Evolutionary conservation across 768 basidiomycete species (phyloP).

Genomic region (Pleurotus sapidus): DNA sequence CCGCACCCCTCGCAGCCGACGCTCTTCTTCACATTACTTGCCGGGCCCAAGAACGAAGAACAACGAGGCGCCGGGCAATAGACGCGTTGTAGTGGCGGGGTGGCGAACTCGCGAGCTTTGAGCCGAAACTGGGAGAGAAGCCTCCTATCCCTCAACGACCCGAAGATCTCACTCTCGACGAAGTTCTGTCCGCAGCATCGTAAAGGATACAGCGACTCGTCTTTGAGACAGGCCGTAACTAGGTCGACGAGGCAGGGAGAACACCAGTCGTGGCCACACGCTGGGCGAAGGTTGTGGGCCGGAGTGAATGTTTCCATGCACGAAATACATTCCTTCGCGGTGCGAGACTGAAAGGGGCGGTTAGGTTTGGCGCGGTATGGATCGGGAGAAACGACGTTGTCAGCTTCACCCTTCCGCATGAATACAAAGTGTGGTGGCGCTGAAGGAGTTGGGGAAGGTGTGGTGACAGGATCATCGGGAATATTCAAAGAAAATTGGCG

Average conservation of each 20-base stretch:
- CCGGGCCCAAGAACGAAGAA: constrained; percentile 50
- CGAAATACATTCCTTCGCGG: constrained; percentile 8
- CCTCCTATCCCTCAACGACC: constrained; percentile 12
- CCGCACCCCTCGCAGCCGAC: constrained; percentile 40
- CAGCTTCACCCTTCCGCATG: neutral
- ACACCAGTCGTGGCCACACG: constrained; percentile 38
- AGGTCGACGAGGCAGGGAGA: constrained; percentile 27
- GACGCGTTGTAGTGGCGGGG: constrained; percentile 36
- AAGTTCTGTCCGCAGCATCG: constrained; percentile 33
- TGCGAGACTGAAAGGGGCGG: neutral
- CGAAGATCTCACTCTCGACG: constrained; percentile 16
- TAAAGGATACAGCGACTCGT: constrained; percentile 39
- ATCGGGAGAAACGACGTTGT: neutral
- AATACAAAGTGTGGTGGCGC: neutral
- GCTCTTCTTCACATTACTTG: constrained; percentile 14
- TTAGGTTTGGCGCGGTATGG: neutral
- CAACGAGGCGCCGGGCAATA: constrained; percentile 52
- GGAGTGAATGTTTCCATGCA: constrained; percentile 4
- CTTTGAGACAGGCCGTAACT: constrained; percentile 30
- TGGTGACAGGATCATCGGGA: neutral
- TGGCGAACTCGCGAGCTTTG: constrained; percentile 46
- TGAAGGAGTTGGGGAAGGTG: neutral
- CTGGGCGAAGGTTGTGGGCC: constrained; percentile 17
- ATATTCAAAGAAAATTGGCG: neutral
- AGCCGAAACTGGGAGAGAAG: constrained; percentile 29